Evolutionary conservation across 73 alveolate genomes (phyloP).

Genomic region (Durusdinium trenchii): DNA sequence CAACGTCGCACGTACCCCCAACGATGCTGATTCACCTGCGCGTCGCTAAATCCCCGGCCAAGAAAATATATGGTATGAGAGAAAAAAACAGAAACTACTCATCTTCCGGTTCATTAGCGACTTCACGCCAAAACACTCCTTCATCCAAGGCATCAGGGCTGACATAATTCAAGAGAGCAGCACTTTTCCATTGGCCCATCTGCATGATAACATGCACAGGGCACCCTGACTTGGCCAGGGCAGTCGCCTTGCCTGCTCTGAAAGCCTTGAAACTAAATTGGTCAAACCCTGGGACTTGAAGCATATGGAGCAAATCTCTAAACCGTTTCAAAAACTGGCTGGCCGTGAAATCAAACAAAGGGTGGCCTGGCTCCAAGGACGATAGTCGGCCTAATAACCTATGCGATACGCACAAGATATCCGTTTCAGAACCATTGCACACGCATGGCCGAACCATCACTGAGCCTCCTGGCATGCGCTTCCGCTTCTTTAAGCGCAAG

Average conservation of each 20-base stretch:
- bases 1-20: too few species aligned
- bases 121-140: conserved; percentile 20
- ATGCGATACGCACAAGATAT: background rate
- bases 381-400: background rate
- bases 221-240: background rate
- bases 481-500: conserved; percentile 10
- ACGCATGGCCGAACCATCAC: conserved; percentile 1
- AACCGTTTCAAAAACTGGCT: background rate
- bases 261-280: background rate
- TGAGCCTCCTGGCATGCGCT: conserved; percentile 52
- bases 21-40: too few species aligned
- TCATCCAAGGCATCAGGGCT: conserved; percentile 44
- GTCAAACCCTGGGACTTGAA: background rate
- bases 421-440: background rate
- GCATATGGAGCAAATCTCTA: background rate
- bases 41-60: too few species aligned
- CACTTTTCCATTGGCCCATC: conserved; percentile 16
- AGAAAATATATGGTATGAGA: too few species aligned
- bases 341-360: conserved; percentile 6
- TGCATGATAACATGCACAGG: conserved; percentile 38
- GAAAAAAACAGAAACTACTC: background rate
- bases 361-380: background rate
- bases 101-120: conserved; percentile 12
- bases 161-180: background rate
- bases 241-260: conserved; percentile 19